These are phyloP conservation scores for Lecanicillium sp. DNA, from an alignment of 2,329 filamentous ascomycete species.

Conservation along the genomic window DNA sequence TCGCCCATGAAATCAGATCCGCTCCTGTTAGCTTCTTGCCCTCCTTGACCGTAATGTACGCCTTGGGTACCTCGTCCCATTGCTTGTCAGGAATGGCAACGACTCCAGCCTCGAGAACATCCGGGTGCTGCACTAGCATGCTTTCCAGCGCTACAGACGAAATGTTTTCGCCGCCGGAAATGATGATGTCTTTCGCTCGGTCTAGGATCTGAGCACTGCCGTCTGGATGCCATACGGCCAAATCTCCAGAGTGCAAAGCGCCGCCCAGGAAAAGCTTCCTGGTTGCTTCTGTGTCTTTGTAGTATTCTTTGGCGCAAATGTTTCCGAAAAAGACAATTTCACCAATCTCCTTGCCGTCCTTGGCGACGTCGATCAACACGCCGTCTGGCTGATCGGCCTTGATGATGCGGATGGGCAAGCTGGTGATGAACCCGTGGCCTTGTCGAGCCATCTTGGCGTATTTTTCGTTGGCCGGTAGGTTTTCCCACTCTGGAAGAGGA, in stretches of 20 bases:
- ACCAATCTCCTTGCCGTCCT: constrained; percentile 40
- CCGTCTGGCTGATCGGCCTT: constrained; percentile 66
- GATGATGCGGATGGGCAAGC: constrained; percentile 71
- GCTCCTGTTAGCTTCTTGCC: constrained; percentile 41
- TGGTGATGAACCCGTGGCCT: constrained; percentile 83
- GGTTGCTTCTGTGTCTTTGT: constrained; percentile 81
- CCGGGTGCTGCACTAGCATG: constrained; percentile 80
- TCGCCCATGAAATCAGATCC: constrained; percentile 81
- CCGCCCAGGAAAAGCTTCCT: constrained; percentile 81
- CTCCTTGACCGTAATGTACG: constrained; percentile 74
- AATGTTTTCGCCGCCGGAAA: constrained; percentile 95
- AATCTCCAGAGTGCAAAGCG: constrained; percentile 78
- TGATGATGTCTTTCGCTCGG: constrained; percentile 95
- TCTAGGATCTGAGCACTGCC: constrained; percentile 89
- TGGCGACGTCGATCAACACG: constrained; percentile 35
- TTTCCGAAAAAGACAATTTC: constrained; percentile 79
- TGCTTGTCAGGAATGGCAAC: constrained; percentile 80
- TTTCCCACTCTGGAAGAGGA: constrained; percentile 76
- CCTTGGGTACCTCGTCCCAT: constrained; percentile 96
- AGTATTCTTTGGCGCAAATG: constrained; percentile 86
- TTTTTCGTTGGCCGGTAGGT: constrained; percentile 62
- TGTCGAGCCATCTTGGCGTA: constrained; percentile 89
- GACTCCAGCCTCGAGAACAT: constrained; percentile 85
- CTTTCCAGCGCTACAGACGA: constrained; percentile 86
- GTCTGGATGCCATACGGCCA: constrained; percentile 89